Conservation (phyloP, 371 early-diverging fungal genomes). For the Mortierella sp. region DNA sequence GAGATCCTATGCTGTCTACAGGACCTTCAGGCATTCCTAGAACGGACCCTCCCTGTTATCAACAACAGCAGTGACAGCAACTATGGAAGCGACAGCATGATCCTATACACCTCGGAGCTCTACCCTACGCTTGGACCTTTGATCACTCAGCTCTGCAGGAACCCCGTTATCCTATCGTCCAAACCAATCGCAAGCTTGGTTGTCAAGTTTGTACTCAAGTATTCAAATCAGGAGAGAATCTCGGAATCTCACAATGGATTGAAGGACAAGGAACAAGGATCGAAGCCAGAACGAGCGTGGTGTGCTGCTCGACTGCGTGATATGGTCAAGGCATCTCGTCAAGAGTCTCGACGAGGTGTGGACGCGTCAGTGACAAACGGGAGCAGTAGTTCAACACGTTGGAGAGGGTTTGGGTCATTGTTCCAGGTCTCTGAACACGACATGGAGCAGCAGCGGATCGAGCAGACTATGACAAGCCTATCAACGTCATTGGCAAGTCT, state of each 20-base stretch:
- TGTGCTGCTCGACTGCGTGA: conserved; percentile 15
- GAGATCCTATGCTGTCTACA: conserved; percentile 9
- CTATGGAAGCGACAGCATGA: not conserved
- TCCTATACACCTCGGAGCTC: conserved; percentile 1
- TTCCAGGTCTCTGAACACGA: conserved; percentile 16
- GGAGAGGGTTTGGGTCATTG: conserved; percentile 3
- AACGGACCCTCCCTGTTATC: conserved; percentile 16
- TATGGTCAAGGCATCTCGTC: conserved; percentile 1
- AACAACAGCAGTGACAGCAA: not conserved
- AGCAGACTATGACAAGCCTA: conserved; percentile 2
- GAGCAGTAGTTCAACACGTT: not conserved
- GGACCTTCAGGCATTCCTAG: conserved; percentile 23
- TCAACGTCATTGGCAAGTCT: not conserved
- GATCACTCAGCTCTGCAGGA: conserved; percentile 16
- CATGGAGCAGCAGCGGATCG: not conserved
- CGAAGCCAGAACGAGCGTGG: conserved; percentile 5
- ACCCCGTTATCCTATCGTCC: conserved; percentile 15
- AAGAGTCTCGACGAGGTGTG: too few species aligned
- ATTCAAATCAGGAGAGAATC: conserved; percentile 9
- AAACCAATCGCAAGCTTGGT: conserved; percentile 4
- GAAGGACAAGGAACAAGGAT: not conserved
- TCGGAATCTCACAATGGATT: too few species aligned
- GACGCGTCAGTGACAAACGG: not conserved
- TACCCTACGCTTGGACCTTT: conserved; percentile 27
- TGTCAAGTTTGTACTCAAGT: conserved; percentile 13